A percentile compares a stretch with the other conserved stretches of the same genome.
phyloP scores from a whole-genome alignment of 371 early-diverging fungal species.

The Syncephalastrum contaminatum region DNA sequence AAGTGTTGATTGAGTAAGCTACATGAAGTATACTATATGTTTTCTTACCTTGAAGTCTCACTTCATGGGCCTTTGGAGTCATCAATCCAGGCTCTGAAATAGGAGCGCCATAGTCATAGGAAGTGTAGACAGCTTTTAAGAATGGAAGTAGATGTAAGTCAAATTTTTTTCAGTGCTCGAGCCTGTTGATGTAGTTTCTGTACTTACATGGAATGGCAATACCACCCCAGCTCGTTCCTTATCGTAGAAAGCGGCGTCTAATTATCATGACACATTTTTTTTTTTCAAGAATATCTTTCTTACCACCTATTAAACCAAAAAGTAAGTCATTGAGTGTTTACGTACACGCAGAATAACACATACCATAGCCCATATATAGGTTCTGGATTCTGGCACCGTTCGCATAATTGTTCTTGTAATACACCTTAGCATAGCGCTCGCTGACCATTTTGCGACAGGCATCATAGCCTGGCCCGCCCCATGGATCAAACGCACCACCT shows the following conservation, averaged over 20 bases:
- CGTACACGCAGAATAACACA: too few species aligned
- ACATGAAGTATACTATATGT: too few species aligned
- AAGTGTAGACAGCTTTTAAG: not conserved
- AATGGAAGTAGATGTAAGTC: not conserved
- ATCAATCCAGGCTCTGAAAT: conserved; percentile 13
- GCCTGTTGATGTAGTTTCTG: not conserved
- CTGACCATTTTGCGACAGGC: conserved; percentile 13
- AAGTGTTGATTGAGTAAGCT: not conserved
- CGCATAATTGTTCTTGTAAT: conserved; percentile 19
- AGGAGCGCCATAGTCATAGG: conserved; percentile 18
- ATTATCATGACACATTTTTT: too few species aligned
- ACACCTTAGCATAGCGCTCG: conserved; percentile 16
- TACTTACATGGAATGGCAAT: conserved; percentile 12
- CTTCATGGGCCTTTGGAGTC: conserved; percentile 8
- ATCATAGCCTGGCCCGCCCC: conserved; percentile 14
- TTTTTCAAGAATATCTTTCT: too few species aligned
- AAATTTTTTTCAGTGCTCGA: too few species aligned
- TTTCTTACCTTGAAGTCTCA: conserved; percentile 4
- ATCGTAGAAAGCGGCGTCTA: too few species aligned
- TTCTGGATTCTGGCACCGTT: conserved; percentile 13
- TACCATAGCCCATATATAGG: conserved; percentile 14
- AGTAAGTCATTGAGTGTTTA: too few species aligned
- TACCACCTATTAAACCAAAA: conserved; percentile 3
- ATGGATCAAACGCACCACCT: conserved; percentile 14
- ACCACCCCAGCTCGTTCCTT: conserved; percentile 13